A percentile compares a stretch with the other conserved stretches of the same genome.
Evolutionary conservation across 805 yeast species (phyloP).

Genomic region (Sugiyamaella marilandica): DNA sequence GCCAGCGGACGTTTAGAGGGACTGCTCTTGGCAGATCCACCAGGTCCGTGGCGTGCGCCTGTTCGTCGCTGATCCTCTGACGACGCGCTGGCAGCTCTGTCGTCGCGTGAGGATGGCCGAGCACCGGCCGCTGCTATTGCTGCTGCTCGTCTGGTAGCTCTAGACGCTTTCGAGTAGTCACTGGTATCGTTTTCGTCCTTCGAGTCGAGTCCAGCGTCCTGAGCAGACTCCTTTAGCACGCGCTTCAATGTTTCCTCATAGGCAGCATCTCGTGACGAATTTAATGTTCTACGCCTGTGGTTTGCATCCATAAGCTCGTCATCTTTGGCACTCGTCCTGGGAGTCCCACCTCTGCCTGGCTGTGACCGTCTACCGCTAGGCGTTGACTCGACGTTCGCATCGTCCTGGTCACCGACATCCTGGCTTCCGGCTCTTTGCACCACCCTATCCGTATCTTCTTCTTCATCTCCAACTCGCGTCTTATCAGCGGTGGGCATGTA

Average conservation of each 20-base stretch:
- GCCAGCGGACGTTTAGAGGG: background rate
- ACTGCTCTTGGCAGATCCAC: background rate
- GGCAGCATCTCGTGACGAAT: constrained; percentile 21
- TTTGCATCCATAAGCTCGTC: constrained; percentile 1
- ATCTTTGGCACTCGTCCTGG: background rate
- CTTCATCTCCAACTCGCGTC: constrained; percentile 27
- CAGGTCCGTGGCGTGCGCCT: background rate
- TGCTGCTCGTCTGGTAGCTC: background rate
- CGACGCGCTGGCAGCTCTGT: constrained; percentile 1
- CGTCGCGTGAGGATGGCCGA: background rate
- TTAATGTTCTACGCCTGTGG: constrained; percentile 18
- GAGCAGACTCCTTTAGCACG: constrained; percentile 37
- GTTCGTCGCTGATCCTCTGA: background rate
- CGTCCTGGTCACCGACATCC: constrained; percentile 11
- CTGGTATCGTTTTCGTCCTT: constrained; percentile 4
- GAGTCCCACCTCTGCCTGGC: background rate
- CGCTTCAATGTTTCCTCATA: constrained; percentile 32
- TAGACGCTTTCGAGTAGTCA: background rate
- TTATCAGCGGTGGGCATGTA: constrained; percentile 42
- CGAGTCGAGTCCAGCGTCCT: constrained; percentile 25
- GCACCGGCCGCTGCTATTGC: background rate
- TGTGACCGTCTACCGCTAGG: background rate
- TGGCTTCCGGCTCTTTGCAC: background rate
- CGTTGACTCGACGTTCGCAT: background rate
- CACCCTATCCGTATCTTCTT: constrained; percentile 9